A percentile compares a stretch with the other conserved stretches of the same genome.
phyloP scores from a whole-genome alignment of 2,329 filamentous ascomycete genomes.

The Blumeriella jaapii region DNA sequence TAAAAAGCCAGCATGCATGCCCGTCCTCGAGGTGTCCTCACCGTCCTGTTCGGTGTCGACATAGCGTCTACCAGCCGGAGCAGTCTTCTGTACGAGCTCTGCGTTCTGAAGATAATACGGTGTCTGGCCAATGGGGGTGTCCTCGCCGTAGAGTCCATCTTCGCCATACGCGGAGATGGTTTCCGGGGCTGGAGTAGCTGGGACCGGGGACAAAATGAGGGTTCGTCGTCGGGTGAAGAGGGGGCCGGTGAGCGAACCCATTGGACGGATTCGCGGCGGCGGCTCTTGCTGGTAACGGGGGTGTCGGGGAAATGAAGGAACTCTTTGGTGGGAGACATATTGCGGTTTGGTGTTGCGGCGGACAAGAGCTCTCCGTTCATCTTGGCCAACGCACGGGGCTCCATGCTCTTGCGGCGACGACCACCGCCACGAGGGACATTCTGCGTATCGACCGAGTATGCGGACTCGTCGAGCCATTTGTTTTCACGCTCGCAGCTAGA shows the following conservation, averaged over 20 bases:
- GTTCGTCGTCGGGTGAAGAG: conserved; percentile 15
- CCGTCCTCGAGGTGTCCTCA: not conserved
- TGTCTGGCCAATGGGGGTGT: conserved; percentile 23
- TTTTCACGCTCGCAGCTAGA: conserved; percentile 63
- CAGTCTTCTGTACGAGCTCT: conserved; percentile 25
- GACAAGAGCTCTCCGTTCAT: conserved; percentile 52
- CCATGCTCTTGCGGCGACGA: conserved; percentile 71
- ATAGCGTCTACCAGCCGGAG: conserved; percentile 21
- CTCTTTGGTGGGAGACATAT: conserved; percentile 25
- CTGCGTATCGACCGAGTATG: conserved; percentile 57
- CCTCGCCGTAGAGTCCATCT: conserved; percentile 22
- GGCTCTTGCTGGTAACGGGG: conserved; percentile 21
- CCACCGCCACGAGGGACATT: conserved; percentile 57
- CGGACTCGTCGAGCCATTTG: conserved; percentile 61
- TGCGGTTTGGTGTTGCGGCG: conserved; percentile 20
- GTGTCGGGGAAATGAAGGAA: conserved; percentile 22
- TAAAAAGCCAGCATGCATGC: conserved; percentile 32
- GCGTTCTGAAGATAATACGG: conserved; percentile 26
- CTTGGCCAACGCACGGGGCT: conserved; percentile 59
- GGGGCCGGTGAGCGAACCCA: conserved; percentile 26
- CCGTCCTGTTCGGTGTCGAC: conserved; percentile 14
- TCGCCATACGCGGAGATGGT: conserved; percentile 23
- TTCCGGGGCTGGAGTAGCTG: conserved; percentile 25
- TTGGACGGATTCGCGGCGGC: conserved; percentile 24
- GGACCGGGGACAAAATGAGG: conserved; percentile 23